Base-by-base conservation (phyloP, 1,284 basidiomycete genomes). In the Wolfiporia cocos region DNA sequence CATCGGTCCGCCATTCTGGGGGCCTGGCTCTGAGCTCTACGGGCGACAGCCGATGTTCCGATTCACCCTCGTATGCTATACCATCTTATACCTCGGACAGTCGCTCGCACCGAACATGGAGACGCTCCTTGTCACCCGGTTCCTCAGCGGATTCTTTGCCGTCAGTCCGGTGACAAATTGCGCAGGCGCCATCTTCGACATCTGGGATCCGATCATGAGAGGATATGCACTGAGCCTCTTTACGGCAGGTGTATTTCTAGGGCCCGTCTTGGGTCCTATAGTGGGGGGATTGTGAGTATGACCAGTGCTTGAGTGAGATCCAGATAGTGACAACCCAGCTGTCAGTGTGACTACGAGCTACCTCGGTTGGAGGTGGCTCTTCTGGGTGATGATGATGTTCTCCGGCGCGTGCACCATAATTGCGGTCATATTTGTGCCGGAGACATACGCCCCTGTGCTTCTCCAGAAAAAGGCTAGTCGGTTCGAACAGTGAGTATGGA, bases 131-230 rank as follows among this genome's bases (percentile, higher is more conserved):
- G 60, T 81, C 34, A 78, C 73, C 0, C 74, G 86, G 4, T 86
- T 86, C 59, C 57, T 89, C 7, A 68, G 67, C 23, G 85, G 84
- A 2, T 73, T 86, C 55, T 86, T 84, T 50, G 85, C 76, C 4
- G 71, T 74, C 1, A 77, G 77, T 0, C 82, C 82, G 0, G 49
- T 86, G 15, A 80, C 78, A 0, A 78, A 76, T 41, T 71, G 70
- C 19, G 81, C 80, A 21, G 81, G 75, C 34, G 62, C 81, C 2
- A 77, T 86, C 30, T 77, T 80, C 2, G 83, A 86, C 55, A 71
- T 86, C 9, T 83, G 78, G 78, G 66, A 68, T 39, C 73, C 78
- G 1, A 68, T 66, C 21, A 70, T 68, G n/a, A 71, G 81, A 43
- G 81, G 81, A 1, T 64, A 68, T 2, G 76, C 81, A 0, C 76